Evolutionary conservation across 108 stramenopile species (phyloP).

Genomic region (Fistulifera pelliculosa): DNA sequence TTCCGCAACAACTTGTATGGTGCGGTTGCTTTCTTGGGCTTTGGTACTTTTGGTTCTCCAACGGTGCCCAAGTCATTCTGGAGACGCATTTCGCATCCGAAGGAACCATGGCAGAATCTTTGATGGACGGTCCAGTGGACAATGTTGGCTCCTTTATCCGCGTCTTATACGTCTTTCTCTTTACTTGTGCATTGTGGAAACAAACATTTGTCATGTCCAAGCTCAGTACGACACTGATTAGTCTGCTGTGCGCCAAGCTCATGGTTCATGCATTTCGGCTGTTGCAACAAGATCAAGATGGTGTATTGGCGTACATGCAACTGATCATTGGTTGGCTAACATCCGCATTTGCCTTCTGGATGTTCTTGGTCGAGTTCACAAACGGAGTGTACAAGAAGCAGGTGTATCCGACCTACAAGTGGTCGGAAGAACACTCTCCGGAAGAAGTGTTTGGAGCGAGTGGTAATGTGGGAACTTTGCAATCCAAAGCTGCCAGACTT

Average conservation of each 20-base stretch:
- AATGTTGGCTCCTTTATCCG: constrained; percentile 21
- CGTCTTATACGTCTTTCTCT: constrained; percentile 15
- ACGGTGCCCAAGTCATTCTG: constrained; percentile 14
- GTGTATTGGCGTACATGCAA: constrained; percentile 8
- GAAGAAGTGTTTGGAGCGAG: constrained; percentile 32
- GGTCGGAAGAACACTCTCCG: constrained; percentile 23
- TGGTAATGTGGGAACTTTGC: constrained; percentile 17
- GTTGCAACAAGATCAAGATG: constrained; percentile 11
- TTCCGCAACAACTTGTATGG: constrained; percentile 38
- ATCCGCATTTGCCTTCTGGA: constrained; percentile 28
- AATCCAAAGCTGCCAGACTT: constrained; percentile 10
- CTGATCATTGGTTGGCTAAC: constrained; percentile 13
- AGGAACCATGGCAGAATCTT: constrained; percentile 6
- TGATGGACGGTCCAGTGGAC: constrained; percentile 1
- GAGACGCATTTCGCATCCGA: constrained; percentile 11
- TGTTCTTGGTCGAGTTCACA: constrained; percentile 27
- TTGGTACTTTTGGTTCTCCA: constrained; percentile 30
- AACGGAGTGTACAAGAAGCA: constrained; percentile 31
- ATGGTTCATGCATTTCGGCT: constrained; percentile 7
- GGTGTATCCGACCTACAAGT: constrained; percentile 20
- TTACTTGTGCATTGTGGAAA: constrained; percentile 18
- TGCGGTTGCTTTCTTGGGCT: constrained; percentile 25
- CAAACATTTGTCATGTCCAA: constrained; percentile 28
- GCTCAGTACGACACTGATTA: constrained; percentile 17
- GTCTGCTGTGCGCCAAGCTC: constrained; percentile 14